Base-by-base conservation (phyloP, 2,329 filamentous ascomycete species). In the Metarhizium sp. region DNA sequence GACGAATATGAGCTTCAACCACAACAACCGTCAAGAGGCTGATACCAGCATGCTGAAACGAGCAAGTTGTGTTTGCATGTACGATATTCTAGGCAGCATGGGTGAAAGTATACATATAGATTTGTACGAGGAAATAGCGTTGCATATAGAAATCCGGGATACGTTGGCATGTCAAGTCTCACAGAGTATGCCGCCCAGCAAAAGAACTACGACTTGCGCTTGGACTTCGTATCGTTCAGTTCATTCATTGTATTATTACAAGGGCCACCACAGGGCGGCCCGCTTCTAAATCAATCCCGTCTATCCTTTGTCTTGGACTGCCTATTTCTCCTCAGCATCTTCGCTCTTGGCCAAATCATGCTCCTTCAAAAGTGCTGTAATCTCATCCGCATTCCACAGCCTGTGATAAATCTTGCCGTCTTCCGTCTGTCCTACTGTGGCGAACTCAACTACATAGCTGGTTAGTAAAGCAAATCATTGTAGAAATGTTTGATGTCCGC, bases 321-420 rank as follows among this genome's bases (percentile, higher is more conserved):
- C 54, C 62, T 77, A 84, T 69, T 82, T 82, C 61, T 85, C 85
- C 67, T 90, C 85, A 14, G 82, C 71, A 60, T 84, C 84, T 68
- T 92, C 88, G 62, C 85, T 82, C 80, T 96, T 97, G 59, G 90
- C 92, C 71, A 99, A 75, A 64, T 92, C 92, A 67, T 99, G 92
- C 78, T 97, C 90, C 80, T 92, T 95, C 66, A 99, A 78, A 71
- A 99, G 78, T 52, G 87, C 85, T 69, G 90, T 92, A 67, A 99
- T 99, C 78, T 97, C 94, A 62, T 99, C 92, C 48, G 92, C 92
- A 65, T 85, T 88, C 94, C 94, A 99, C 59, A 99, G 81, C 70
- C 95, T 89, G 75, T 99, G 94, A 78, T 97, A 99, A 73, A 99
- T 92, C 78, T 92, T 94, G 67, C 94, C 94, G 62, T 92, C 85